Evolutionary conservation across 768 basidiomycete genomes (phyloP), one percentile per base, ranked within the genome.

Genomic region (Coprinellus aureogranulatus): DNA sequence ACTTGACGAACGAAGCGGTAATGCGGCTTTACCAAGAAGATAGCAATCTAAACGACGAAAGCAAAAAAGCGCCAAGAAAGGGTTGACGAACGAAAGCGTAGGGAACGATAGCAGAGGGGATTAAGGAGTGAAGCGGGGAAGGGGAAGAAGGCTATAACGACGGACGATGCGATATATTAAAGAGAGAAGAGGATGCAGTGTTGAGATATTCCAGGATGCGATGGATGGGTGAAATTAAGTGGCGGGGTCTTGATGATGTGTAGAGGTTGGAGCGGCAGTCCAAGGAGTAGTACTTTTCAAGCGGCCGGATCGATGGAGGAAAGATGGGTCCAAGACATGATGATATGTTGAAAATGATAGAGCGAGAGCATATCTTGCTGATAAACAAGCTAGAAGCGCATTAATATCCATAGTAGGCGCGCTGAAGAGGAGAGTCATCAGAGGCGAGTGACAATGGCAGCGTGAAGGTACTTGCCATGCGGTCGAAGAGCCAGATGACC

Each of bases 401-500:
- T 70, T 62, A 78, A 62, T 78, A 78, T 57, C 77, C 77, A 55
- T 78, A 78, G 62, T 78, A 78, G 57, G 77, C 77, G 65, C 77
- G 75, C 77, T 78, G 59, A 55, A 10, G 40, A 42, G 30, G 16
- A 20, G 50, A 66, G n/a, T n/a, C 45, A 64, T 58, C 49, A 39
- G 39, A 11, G 14, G 14, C n/a, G 10, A 53, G 26, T 27, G n/a
- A 51, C n/a, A 22, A 11, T 23, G 5, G 12, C n/a, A 30, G 37
- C n/a, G 23, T 31, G 25, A 25, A 25, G 56, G 28, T 14, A 52
- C 57, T 60, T 55, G 74, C 77, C 77, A 78, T 78, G 46, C 77
- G 71, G 64, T 78, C 77, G 57, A 94, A 94, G 50, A 94, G 79
- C 92, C 92, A 94, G 66, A 93, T 93, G 65, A 93, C 90, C 68